Conservation (phyloP, 176 grass and related monocot genomes). For the Cenchrus purpureus region DNA sequence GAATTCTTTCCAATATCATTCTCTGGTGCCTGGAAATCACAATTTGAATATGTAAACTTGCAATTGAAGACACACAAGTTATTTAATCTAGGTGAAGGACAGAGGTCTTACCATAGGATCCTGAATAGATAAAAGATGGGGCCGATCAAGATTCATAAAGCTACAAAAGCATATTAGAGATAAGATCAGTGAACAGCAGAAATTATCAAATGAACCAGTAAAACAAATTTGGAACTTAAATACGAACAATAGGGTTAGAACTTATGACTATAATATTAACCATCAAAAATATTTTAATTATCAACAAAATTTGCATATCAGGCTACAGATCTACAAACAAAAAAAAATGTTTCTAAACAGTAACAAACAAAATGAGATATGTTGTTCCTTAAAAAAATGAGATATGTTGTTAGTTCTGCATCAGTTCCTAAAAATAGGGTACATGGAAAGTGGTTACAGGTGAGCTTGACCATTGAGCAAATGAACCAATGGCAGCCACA, state of each 20-base stretch:
- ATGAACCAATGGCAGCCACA: neutral
- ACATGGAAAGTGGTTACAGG: neutral
- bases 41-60: conserved; percentile 43
- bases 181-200: conserved; percentile 21
- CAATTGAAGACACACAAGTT: conserved; percentile 13
- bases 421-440: neutral
- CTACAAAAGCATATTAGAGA: conserved; percentile 45
- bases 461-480: conserved; percentile 13
- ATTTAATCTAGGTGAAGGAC: conserved; percentile 38
- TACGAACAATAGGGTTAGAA: neutral
- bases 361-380: neutral
- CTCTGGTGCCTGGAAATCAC: conserved; percentile 61
- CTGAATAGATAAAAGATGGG: conserved; percentile 84
- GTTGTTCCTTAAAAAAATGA: neutral
- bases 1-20: conserved; percentile 99
- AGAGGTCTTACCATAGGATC: conserved; percentile 85
- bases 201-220: neutral
- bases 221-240: conserved; percentile 13
- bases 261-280: neutral
- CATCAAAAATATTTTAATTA: neutral
- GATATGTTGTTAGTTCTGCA: neutral
- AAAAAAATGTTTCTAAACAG: conserved; percentile 9
- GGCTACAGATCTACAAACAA: neutral
- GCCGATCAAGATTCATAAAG: conserved; percentile 77
- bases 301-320: conserved; percentile 14